These are phyloP conservation scores for Cutaneotrichosporon cyanovorans DNA, from an alignment of 1,284 basidiomycete species.

Conservation along the genomic window DNA sequence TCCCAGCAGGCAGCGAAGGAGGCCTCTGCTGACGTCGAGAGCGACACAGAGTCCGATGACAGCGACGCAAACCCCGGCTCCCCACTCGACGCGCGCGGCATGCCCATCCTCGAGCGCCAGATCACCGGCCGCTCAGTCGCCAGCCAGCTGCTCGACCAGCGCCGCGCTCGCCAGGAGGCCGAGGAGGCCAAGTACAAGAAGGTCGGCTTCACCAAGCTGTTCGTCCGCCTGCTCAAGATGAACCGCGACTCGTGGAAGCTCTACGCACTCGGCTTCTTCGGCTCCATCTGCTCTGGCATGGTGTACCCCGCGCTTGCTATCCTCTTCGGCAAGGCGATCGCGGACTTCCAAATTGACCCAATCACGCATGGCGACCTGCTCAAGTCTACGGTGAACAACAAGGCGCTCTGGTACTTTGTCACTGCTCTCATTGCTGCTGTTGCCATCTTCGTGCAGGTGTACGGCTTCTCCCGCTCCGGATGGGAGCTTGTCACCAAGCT, in stretches of 20 bases:
- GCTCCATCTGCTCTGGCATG: conserved; percentile 52
- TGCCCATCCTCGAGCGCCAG: conserved; percentile 5
- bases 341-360: conserved; percentile 51
- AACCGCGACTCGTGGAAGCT: conserved; percentile 38
- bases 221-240: conserved; percentile 6
- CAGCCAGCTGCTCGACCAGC: conserved; percentile 11
- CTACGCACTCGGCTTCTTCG: conserved; percentile 38
- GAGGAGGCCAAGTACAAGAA: conserved; percentile 4
- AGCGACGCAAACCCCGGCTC: conserved; percentile 4
- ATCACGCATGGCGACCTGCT: conserved; percentile 32
- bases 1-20: conserved; percentile 10
- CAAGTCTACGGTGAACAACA: conserved; percentile 27
- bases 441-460: conserved; percentile 60
- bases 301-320: conserved; percentile 82
- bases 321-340: conserved; percentile 62
- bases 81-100: conserved; percentile 5
- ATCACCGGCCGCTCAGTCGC: conserved; percentile 15
- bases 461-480: conserved; percentile 60
- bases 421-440: conserved; percentile 64
- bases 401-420: conserved; percentile 66
- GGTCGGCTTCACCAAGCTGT: conserved; percentile 3
- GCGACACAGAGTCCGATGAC: conserved; percentile 6
- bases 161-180: conserved; percentile 3
- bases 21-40: neutral
- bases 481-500: conserved; percentile 61